phyloP scores from a whole-genome alignment of 2,329 filamentous ascomycete species.

The Cladorrhinum sp. region DNA sequence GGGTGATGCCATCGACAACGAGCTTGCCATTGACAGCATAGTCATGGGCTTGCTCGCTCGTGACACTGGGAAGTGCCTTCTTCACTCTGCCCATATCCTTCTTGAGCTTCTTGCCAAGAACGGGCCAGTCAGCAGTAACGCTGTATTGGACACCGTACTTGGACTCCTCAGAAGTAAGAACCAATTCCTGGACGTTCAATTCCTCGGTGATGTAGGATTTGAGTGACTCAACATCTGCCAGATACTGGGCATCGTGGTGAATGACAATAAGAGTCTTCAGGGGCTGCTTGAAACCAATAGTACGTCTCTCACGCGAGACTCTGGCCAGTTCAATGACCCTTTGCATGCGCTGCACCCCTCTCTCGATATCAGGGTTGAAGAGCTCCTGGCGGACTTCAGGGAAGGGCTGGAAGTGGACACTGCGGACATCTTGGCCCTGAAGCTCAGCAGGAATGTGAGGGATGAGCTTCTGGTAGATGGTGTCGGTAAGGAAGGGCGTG shows the following conservation, averaged over 20 bases:
- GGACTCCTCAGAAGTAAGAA: constrained; percentile 81
- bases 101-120: constrained; percentile 94
- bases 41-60: constrained; percentile 73
- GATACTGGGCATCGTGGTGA: constrained; percentile 75
- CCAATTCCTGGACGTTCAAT: constrained; percentile 81
- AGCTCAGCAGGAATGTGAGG: constrained; percentile 73
- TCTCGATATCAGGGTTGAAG: constrained; percentile 82
- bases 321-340: constrained; percentile 89
- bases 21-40: constrained; percentile 75
- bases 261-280: constrained; percentile 87
- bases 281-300: constrained; percentile 85
- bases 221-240: constrained; percentile 81
- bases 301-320: constrained; percentile 79
- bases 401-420: constrained; percentile 89
- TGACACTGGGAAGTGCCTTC: constrained; percentile 78
- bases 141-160: constrained; percentile 92
- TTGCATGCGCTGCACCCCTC: constrained; percentile 88
- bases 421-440: constrained; percentile 69
- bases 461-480: constrained; percentile 81
- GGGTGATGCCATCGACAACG: constrained; percentile 77
- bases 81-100: constrained; percentile 91
- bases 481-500: constrained; percentile 92
- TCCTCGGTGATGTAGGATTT: constrained; percentile 90
- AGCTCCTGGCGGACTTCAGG: constrained; percentile 85
- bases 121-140: constrained; percentile 87